Evolutionary conservation across 805 yeast species (phyloP).

Genomic region (Saturnispora diversa): DNA sequence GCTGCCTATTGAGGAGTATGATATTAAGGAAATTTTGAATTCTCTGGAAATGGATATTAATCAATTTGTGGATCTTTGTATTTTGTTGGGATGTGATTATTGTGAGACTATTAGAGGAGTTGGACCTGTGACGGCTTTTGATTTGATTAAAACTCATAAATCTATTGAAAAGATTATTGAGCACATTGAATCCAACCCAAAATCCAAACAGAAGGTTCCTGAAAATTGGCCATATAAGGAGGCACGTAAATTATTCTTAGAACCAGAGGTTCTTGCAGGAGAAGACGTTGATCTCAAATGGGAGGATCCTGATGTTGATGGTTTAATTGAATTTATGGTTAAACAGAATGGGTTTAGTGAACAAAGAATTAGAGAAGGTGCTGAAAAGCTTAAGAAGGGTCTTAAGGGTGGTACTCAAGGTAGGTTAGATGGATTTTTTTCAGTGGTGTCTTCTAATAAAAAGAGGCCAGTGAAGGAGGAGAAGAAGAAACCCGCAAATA

Average conservation of each 20-base stretch:
- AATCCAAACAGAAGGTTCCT: conserved; percentile 72
- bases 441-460: conserved; percentile 41
- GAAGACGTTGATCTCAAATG: conserved; percentile 67
- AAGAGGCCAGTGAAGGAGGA: conserved; percentile 29
- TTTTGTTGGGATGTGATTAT: conserved; percentile 92
- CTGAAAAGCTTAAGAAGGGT: conserved; percentile 75
- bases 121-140: conserved; percentile 92
- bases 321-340: conserved; percentile 74
- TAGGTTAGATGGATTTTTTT: conserved; percentile 85
- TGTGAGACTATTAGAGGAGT: conserved; percentile 92
- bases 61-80: conserved; percentile 86
- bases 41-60: conserved; percentile 66
- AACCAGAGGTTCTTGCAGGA: conserved; percentile 71
- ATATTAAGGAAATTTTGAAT: conserved; percentile 56
- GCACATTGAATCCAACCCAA: conserved; percentile 46
- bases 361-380: conserved; percentile 83
- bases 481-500: conserved; percentile 19
- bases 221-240: conserved; percentile 91
- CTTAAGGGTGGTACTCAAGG: conserved; percentile 83
- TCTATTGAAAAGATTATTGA: conserved; percentile 72
- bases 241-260: conserved; percentile 73
- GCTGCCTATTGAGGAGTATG: conserved; percentile 81
- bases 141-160: conserved; percentile 79
- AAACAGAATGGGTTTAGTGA: conserved; percentile 86
- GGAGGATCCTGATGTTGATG: conserved; percentile 83